These are phyloP conservation scores for Suhomyces maxii DNA, from an alignment of 1,139 yeast genomes.

Conservation along the genomic window DNA sequence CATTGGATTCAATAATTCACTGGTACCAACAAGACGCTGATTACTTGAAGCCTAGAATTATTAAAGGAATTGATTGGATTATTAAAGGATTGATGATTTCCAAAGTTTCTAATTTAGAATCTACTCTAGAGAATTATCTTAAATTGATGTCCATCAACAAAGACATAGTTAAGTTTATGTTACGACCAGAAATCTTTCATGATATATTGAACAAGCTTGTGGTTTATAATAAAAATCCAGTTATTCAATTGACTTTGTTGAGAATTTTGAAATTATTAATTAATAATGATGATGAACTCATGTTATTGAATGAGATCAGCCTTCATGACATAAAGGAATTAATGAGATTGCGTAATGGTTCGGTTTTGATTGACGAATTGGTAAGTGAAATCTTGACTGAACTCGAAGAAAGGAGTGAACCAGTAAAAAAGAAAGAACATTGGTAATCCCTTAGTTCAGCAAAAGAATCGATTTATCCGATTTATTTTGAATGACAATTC, in stretches of 20 bases:
- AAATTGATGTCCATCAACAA: slow-evolving; percentile 29
- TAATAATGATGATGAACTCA: slow-evolving; percentile 6
- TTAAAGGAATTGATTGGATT: slow-evolving; percentile 33
- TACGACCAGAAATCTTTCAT: slow-evolving; percentile 27
- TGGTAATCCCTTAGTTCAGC: too few species aligned
- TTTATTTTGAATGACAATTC: too few species aligned
- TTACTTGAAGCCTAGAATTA: slow-evolving; percentile 25
- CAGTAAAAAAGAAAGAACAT: background rate
- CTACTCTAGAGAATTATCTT: slow-evolving; percentile 40
- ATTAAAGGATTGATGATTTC: slow-evolving; percentile 41
- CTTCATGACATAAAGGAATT: slow-evolving; percentile 16
- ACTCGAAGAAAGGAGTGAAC: background rate
- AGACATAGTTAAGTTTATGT: slow-evolving; percentile 25
- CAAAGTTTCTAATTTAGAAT: slow-evolving; percentile 43
- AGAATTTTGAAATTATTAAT: slow-evolving; percentile 32
- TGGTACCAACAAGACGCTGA: slow-evolving; percentile 38
- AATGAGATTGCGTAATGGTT: slow-evolving; percentile 25
- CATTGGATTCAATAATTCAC: slow-evolving; percentile 55
- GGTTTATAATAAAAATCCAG: slow-evolving; percentile 33
- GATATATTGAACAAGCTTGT: slow-evolving; percentile 32
- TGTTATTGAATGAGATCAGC: slow-evolving; percentile 20
- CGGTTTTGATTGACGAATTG: slow-evolving; percentile 40
- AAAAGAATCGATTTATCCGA: too few species aligned
- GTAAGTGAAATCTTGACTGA: slow-evolving; percentile 27
- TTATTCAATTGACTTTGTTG: slow-evolving; percentile 36